phyloP scores from a whole-genome alignment of 352 stramenopile species.

The Pythium grandisporangium region DNA sequence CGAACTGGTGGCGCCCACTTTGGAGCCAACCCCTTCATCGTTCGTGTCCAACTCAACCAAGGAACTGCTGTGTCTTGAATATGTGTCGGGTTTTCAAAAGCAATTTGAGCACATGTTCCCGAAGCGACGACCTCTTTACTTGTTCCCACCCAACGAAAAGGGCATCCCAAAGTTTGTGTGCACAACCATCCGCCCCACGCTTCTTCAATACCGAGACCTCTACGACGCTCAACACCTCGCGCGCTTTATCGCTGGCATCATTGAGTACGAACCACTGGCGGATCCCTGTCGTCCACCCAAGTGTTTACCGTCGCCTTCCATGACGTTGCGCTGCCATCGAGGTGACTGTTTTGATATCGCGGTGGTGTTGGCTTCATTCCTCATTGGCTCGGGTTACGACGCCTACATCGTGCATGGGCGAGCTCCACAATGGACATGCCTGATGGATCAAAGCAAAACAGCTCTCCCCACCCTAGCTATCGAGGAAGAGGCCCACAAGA shows the following conservation, averaged over 20 bases:
- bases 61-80: slow-evolving; percentile 91
- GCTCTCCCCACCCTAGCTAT: slow-evolving; percentile 45
- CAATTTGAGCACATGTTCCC: slow-evolving; percentile 89
- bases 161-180: slow-evolving; percentile 92
- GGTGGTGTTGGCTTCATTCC: slow-evolving; percentile 82
- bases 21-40: slow-evolving; percentile 9
- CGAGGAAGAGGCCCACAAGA: slow-evolving; percentile 38
- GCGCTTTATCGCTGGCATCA: slow-evolving; percentile 84
- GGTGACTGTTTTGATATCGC: slow-evolving; percentile 93
- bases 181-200: slow-evolving; percentile 89
- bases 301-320: slow-evolving; percentile 77
- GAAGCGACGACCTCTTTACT: slow-evolving; percentile 58
- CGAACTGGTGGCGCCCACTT: slow-evolving; percentile 18
- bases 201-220: slow-evolving; percentile 87
- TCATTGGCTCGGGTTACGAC: slow-evolving; percentile 92
- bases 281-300: slow-evolving; percentile 60
- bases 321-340: slow-evolving; percentile 81
- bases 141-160: slow-evolving; percentile 90
- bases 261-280: slow-evolving; percentile 92
- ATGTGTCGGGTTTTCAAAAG: slow-evolving; percentile 85
- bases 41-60: slow-evolving; percentile 76
- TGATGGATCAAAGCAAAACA: slow-evolving; percentile 86
- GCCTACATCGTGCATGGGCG: slow-evolving; percentile 90
- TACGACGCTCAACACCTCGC: slow-evolving; percentile 85
- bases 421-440: slow-evolving; percentile 83